Evolutionary conservation across 2,329 filamentous ascomycete species (phyloP).

Genomic region (Sporothrix inflata): DNA sequence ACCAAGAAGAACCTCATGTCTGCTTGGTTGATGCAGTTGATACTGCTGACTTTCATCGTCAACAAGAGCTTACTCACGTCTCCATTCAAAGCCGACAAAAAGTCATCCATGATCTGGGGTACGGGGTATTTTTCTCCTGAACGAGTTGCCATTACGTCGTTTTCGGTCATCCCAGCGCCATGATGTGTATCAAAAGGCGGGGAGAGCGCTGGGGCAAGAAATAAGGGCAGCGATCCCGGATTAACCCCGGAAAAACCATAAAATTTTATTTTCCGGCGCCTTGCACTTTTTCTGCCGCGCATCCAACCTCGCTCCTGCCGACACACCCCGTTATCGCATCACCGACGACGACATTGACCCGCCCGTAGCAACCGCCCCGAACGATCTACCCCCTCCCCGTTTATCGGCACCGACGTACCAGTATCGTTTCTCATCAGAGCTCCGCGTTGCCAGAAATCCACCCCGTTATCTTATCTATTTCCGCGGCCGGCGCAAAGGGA

Average conservation of each 20-base stretch:
- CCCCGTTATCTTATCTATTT: neutral
- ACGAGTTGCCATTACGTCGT: conserved; percentile 23
- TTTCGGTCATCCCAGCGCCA: conserved; percentile 15
- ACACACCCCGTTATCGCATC: conserved; percentile 16
- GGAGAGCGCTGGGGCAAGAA: conserved; percentile 38
- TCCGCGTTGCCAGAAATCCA: neutral
- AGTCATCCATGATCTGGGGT: conserved; percentile 5
- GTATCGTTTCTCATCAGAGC: neutral
- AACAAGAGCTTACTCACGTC: neutral
- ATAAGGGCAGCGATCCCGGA: conserved; percentile 39
- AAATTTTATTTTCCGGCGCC: conserved; percentile 35
- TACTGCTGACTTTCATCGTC: neutral
- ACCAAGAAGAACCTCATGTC: too few species aligned
- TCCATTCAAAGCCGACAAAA: neutral
- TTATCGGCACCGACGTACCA: neutral
- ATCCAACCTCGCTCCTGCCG: conserved; percentile 16
- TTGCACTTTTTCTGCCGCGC: conserved; percentile 30
- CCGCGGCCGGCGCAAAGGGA: conserved; percentile 14
- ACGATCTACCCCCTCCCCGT: neutral
- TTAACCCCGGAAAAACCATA: conserved; percentile 33
- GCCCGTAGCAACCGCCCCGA: neutral
- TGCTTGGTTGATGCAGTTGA: neutral
- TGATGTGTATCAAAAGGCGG: conserved; percentile 38
- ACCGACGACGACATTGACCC: conserved; percentile 19
- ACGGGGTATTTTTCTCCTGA: conserved; percentile 19